Conservation (phyloP, 306 rosid genomes). For the Pyrus bretschneideri region DNA sequence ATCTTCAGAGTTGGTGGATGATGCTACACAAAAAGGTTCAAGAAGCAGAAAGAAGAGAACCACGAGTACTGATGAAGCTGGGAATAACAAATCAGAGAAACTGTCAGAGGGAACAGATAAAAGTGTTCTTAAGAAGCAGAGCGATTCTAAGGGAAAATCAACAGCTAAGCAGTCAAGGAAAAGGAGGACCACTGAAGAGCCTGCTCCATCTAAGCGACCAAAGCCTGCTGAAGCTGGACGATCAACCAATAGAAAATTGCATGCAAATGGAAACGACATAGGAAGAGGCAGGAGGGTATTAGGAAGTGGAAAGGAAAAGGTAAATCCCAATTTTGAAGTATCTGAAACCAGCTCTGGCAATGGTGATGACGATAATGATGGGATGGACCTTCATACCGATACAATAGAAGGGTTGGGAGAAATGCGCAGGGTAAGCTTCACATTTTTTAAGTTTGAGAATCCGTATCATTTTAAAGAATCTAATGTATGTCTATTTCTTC, state of each 20-base stretch:
- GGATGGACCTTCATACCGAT: slow-evolving; percentile 19
- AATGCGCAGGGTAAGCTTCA: slow-evolving; percentile 58
- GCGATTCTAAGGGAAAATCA: slow-evolving; percentile 19
- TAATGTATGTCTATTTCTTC: background rate
- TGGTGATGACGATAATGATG: slow-evolving; percentile 33
- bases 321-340: slow-evolving; percentile 23
- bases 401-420: slow-evolving; percentile 24
- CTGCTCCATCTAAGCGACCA: slow-evolving; percentile 20
- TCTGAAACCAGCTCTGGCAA: slow-evolving; percentile 39
- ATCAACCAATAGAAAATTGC: slow-evolving; percentile 24
- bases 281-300: slow-evolving; percentile 32
- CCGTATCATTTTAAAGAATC: background rate
- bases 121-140: slow-evolving; percentile 20
- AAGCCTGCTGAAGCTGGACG: slow-evolving; percentile 23
- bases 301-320: slow-evolving; percentile 42
- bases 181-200: slow-evolving; percentile 36
- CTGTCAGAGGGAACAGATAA: slow-evolving; percentile 24
- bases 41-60: slow-evolving; percentile 21
- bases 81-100: slow-evolving; percentile 29
- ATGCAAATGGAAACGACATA: slow-evolving; percentile 28
- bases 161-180: slow-evolving; percentile 40
- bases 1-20: slow-evolving; percentile 39
- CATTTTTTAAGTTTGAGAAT: background rate
- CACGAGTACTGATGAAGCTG: slow-evolving; percentile 30
- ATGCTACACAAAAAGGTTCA: slow-evolving; percentile 27